phyloP scores from a whole-genome alignment of 192 early-diverging fungal species.

The Dissophora ornata region DNA sequence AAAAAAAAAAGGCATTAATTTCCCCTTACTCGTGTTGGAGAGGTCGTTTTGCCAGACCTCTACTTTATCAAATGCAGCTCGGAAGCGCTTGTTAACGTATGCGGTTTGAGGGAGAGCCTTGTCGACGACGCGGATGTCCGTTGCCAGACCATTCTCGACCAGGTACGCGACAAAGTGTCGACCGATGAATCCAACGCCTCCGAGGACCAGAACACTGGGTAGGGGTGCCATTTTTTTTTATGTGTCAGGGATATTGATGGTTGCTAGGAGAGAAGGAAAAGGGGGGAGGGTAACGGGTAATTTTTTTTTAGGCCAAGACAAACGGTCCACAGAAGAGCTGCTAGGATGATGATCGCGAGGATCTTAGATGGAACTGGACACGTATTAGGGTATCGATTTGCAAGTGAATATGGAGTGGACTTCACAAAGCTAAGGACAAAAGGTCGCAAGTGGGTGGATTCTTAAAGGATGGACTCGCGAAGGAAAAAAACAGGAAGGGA shows the following conservation, averaged over 20 bases:
- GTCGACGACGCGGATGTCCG: slow-evolving; percentile 78
- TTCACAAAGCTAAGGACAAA: neutral
- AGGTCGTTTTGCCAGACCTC: slow-evolving; percentile 85
- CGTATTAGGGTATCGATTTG: neutral
- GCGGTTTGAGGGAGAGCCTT: slow-evolving; percentile 85
- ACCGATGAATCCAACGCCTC: slow-evolving; percentile 90
- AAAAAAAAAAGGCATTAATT: neutral
- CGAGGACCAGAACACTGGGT: slow-evolving; percentile 78
- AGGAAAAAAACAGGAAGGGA: neutral
- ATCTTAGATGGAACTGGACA: no score
- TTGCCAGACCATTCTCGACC: slow-evolving; percentile 74
- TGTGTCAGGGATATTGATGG: no score
- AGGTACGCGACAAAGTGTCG: slow-evolving; percentile 80
- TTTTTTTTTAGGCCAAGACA: no score
- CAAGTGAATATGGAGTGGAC: neutral
- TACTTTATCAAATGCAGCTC: slow-evolving; percentile 76
- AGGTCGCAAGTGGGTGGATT: neutral
- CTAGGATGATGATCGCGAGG: neutral
- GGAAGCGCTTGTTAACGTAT: slow-evolving; percentile 71
- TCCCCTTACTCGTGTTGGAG: slow-evolving; percentile 71
- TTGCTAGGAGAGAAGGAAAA: neutral
- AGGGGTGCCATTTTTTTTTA: slow-evolving; percentile 45
- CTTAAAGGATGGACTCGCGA: neutral
- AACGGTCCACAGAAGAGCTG: slow-evolving; percentile 3
- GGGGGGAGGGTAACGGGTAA: neutral